A percentile compares a stretch with the other conserved stretches of the same genome.
phyloP scores from a whole-genome alignment of 2,329 filamentous ascomycete genomes.

The Rutstroemia sp. region DNA sequence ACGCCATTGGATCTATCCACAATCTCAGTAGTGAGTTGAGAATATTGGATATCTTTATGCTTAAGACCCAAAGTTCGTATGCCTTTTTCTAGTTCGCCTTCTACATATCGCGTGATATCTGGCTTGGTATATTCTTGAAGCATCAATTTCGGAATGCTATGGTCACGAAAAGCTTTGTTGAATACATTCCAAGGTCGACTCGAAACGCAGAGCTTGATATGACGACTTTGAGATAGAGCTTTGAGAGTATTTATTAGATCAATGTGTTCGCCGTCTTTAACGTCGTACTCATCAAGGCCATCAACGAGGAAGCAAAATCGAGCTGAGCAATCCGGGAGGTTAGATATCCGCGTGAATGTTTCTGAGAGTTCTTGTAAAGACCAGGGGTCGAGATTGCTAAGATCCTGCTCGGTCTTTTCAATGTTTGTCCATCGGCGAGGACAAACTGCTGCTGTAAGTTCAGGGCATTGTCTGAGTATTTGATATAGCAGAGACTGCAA shows the following conservation, averaged over 20 bases:
- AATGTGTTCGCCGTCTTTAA: background rate
- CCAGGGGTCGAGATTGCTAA: background rate
- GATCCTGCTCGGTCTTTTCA: background rate
- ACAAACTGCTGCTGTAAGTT: background rate
- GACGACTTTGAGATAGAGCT: background rate
- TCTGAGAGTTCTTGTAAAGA: background rate
- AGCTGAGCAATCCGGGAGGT: background rate
- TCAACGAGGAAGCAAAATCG: background rate
- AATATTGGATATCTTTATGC: background rate
- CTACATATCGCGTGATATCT: background rate
- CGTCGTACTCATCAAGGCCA: background rate
- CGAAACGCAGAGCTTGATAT: background rate
- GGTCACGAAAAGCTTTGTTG: background rate
- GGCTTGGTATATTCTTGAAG: background rate
- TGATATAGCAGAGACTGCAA: slow-evolving; percentile 10
- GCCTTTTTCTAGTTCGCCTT: background rate
- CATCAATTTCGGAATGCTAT: background rate
- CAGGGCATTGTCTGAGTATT: background rate
- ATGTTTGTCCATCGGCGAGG: background rate
- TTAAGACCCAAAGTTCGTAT: too few relatives aligned
- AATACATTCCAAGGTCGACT: background rate
- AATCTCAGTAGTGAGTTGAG: background rate
- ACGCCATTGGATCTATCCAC: background rate
- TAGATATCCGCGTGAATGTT: background rate
- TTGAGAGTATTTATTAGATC: background rate